Evolutionary conservation across 495 filamentous ascomycete species (phyloP), one percentile per base, ranked within the genome.

Genomic region (Darksidea phi): DNA sequence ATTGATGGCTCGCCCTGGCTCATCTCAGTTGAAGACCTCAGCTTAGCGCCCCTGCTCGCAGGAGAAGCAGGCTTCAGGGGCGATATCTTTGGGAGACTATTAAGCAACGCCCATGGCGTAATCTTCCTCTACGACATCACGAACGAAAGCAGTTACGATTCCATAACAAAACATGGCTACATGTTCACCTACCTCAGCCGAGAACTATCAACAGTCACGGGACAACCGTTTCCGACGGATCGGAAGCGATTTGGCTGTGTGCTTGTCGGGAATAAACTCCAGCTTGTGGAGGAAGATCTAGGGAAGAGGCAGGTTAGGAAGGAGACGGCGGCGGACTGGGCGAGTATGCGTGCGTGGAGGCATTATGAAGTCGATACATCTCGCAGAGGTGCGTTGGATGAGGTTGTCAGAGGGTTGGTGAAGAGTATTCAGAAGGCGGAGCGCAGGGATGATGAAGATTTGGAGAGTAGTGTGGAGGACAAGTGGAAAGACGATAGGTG

Each of bases 301-400:
- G 58, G 24, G n/a, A 46, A 36, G 20, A 32, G 60, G 23, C 34
- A 63, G 20, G 60, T 63, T 0, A 47, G 37, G 15, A 43, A 23
- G n/a, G 54, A 66, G 46, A 59, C 68, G 11, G 60, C 64, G 28
- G 67, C 67, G 70, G 69, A 38, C 25, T 41, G 18, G 37, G 36
- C 21, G 37, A 28, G 38, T 20, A 54, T 54, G 32, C 28, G 23
- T 10, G 34, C 32, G 13, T 38, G 6, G 41, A 24, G 32, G 18
- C 15, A 11, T 21, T 48, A 32, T 13, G 41, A 43, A 43, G 41
- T 43, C 13, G 15, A 13, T 43, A 3, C 5, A 3, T n/a, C 5
- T 13, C 5, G 3, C 3, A 43, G 18, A 13, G 41, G 15, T 4
- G 15, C 5, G 41, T 43, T 43, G 41, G 41, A 43, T 6, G 41